Conservation (phyloP, 345 rosid genomes). For the Eucalyptus globulus region DNA sequence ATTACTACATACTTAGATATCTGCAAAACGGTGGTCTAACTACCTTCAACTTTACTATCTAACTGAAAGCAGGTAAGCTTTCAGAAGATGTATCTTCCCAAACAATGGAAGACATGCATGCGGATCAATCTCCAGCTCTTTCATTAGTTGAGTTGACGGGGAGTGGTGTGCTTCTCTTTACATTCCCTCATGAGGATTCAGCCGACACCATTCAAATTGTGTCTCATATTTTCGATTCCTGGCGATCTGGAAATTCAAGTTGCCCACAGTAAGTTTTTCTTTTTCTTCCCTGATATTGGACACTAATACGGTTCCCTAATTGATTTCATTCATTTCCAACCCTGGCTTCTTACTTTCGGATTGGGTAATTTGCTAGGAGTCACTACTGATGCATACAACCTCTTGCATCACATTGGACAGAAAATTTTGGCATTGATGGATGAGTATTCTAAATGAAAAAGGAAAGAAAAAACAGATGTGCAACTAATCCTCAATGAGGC, state of each 20-base stretch:
- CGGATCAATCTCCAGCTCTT: slow-evolving; percentile 21
- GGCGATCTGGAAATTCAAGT: slow-evolving; percentile 45
- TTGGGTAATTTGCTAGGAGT: too few species aligned
- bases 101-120: slow-evolving; percentile 2
- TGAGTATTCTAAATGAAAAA: neutral
- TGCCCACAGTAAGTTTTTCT: slow-evolving; percentile 44
- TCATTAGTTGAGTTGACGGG: slow-evolving; percentile 70
- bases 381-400: neutral
- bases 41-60: neutral
- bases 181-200: slow-evolving; percentile 27
- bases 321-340: neutral
- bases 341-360: neutral
- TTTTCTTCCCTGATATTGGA: neutral
- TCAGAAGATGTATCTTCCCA: slow-evolving; percentile 1
- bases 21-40: neutral
- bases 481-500: neutral
- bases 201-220: slow-evolving; percentile 28
- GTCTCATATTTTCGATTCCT: slow-evolving; percentile 30
- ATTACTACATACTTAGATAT: neutral
- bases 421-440: neutral
- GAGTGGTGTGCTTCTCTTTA: slow-evolving; percentile 72
- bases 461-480: neutral
- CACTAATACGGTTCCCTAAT: neutral
- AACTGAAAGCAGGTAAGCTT: slow-evolving; percentile 9
- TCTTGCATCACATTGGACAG: neutral